Evolutionary conservation across 345 rosid species (phyloP).

Genomic region (Raphanus raphanistrum): DNA sequence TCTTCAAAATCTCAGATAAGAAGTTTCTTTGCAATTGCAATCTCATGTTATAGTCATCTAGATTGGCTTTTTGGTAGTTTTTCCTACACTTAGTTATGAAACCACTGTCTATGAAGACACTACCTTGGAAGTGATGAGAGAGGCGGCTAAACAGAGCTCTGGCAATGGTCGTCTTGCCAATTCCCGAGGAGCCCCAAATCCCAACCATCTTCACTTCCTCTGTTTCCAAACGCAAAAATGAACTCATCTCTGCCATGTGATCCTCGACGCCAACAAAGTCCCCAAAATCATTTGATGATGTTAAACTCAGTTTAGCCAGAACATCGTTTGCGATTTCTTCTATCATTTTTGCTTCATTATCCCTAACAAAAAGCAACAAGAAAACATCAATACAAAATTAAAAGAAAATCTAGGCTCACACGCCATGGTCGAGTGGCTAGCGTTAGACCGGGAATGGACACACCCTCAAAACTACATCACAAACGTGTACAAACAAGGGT

Average conservation of each 20-base stretch:
- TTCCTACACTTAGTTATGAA: not conserved
- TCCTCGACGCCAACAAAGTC: conserved; percentile 12
- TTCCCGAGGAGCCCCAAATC: conserved; percentile 8
- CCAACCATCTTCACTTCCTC: conserved; percentile 17
- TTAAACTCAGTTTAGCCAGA: not conserved
- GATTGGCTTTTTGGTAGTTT: not conserved
- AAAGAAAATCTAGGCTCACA: too few relatives aligned
- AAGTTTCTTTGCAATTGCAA: not conserved
- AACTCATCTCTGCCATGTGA: conserved; percentile 2
- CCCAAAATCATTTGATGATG: not conserved
- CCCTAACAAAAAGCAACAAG: not conserved
- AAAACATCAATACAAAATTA: not conserved
- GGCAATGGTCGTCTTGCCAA: conserved; percentile 16
- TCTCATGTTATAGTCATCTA: conserved; percentile 5
- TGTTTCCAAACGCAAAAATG: not conserved
- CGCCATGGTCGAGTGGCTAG: too few relatives aligned
- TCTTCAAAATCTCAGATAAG: not conserved
- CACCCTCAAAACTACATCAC: too few relatives aligned
- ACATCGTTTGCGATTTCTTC: not conserved
- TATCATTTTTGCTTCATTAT: conserved; percentile 6
- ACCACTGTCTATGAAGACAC: not conserved
- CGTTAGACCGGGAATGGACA: too few relatives aligned
- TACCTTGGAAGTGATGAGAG: not conserved
- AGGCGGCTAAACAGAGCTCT: conserved; percentile 9
- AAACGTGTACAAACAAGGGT: too few relatives aligned